These are phyloP conservation scores for Cinnamomum micranthum DNA, from an alignment of 164 flowering plant genomes.

Conservation along the genomic window DNA sequence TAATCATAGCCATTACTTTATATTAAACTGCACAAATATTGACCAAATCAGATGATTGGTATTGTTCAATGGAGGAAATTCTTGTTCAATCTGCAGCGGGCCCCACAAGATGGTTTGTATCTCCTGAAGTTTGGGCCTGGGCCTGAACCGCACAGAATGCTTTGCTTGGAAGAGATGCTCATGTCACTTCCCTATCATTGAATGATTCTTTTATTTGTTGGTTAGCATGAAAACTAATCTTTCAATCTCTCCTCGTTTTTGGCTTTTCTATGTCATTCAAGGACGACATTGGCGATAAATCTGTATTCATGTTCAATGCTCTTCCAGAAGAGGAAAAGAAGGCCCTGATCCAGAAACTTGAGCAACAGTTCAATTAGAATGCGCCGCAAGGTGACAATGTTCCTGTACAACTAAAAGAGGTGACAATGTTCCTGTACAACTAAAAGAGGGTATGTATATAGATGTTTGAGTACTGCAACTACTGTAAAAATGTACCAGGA, in stretches of 20 bases:
- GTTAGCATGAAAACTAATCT: background rate
- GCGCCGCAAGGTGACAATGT: background rate
- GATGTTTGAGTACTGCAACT: background rate
- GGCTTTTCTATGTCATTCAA: constrained; percentile 18
- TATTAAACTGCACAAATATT: background rate
- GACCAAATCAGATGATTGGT: background rate
- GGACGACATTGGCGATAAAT: constrained; percentile 95
- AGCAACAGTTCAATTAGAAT: constrained; percentile 18
- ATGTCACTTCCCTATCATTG: background rate
- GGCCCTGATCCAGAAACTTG: constrained; percentile 59
- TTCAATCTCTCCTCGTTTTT: background rate
- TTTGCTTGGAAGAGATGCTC: background rate
- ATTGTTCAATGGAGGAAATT: background rate
- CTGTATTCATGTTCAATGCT: constrained; percentile 74
- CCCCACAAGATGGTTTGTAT: background rate
- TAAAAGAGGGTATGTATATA: constrained; percentile 3
- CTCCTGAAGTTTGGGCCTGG: background rate
- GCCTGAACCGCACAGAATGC: background rate
- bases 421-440: background rate
- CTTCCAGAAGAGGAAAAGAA: constrained; percentile 71
- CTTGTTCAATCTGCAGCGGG: background rate
- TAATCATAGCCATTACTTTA: background rate
- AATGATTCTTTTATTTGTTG: background rate
- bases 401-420: background rate
- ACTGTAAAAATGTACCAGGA: background rate